These are phyloP conservation scores for Ogataea zsoltii DNA, from an alignment of 805 yeast genomes.

Conservation along the genomic window DNA sequence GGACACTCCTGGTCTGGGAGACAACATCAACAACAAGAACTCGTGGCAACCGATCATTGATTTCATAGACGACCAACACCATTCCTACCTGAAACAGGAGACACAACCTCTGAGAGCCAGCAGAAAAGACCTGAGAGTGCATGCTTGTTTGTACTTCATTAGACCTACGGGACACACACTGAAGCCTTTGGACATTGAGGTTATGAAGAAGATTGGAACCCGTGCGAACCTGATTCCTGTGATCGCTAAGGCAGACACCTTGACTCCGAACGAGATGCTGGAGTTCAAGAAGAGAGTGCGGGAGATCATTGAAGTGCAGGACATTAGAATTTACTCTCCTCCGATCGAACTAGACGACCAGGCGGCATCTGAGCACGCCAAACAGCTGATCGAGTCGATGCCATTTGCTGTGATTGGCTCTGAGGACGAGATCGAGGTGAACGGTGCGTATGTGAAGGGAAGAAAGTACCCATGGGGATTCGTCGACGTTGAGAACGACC, in stretches of 20 bases:
- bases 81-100: slow-evolving; percentile 85
- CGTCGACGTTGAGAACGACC: slow-evolving; percentile 84
- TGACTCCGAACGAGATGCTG: slow-evolving; percentile 68
- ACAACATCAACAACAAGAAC: slow-evolving; percentile 79
- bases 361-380: slow-evolving; percentile 77
- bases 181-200: slow-evolving; percentile 83
- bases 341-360: slow-evolving; percentile 75
- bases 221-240: slow-evolving; percentile 88
- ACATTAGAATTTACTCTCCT: slow-evolving; percentile 80
- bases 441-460: slow-evolving; percentile 70
- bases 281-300: slow-evolving; percentile 75
- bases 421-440: slow-evolving; percentile 65
- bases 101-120: slow-evolving; percentile 78
- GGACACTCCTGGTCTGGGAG: slow-evolving; percentile 95
- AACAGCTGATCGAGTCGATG: slow-evolving; percentile 77
- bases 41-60: slow-evolving; percentile 87
- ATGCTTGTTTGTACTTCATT: slow-evolving; percentile 86
- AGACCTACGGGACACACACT: slow-evolving; percentile 90
- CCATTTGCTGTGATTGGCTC: slow-evolving; percentile 86
- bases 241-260: slow-evolving; percentile 85
- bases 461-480: slow-evolving; percentile 91
- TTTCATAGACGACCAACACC: slow-evolving; percentile 90
- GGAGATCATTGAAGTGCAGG: slow-evolving; percentile 80
- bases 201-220: slow-evolving; percentile 78
- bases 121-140: slow-evolving; percentile 82